Evolutionary conservation across 2,329 filamentous ascomycete genomes (phyloP).

Genomic region (Xylaria sp.): DNA sequence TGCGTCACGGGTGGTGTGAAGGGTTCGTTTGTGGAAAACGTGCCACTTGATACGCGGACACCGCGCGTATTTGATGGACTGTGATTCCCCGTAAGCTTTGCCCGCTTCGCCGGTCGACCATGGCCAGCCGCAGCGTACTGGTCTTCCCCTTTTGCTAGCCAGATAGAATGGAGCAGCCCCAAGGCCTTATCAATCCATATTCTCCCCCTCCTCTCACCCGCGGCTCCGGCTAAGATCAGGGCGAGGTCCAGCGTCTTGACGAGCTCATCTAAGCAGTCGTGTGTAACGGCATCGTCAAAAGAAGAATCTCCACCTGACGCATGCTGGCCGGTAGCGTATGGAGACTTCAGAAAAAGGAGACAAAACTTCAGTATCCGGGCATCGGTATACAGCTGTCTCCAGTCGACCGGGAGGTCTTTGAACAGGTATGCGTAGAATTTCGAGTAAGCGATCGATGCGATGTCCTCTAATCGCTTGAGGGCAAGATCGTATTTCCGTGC

Average conservation of each 20-base stretch:
- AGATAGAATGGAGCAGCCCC: conserved; percentile 49
- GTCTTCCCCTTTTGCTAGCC: conserved; percentile 9
- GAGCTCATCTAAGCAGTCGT: conserved; percentile 59
- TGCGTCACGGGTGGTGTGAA: conserved; percentile 56
- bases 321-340: conserved; percentile 25
- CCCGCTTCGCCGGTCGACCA: conserved; percentile 37
- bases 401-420: conserved; percentile 71
- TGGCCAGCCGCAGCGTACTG: not conserved
- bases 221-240: conserved; percentile 77
- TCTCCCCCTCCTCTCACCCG: conserved; percentile 59
- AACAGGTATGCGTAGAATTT: conserved; percentile 78
- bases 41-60: not conserved
- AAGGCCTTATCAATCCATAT: conserved; percentile 64
- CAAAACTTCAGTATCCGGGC: conserved; percentile 72
- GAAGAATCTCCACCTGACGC: not conserved
- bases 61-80: not conserved
- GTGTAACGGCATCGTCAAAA: conserved; percentile 25
- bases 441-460: conserved; percentile 67
- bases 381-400: conserved; percentile 78
- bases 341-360: conserved; percentile 44
- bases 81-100: conserved; percentile 24
- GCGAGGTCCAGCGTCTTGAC: conserved; percentile 78
- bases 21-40: conserved; percentile 51
- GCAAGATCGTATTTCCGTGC: conserved; percentile 44
- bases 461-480: conserved; percentile 61